Evolutionary conservation across 495 filamentous ascomycete species (phyloP).

Genomic region (Penicillium turbatum): DNA sequence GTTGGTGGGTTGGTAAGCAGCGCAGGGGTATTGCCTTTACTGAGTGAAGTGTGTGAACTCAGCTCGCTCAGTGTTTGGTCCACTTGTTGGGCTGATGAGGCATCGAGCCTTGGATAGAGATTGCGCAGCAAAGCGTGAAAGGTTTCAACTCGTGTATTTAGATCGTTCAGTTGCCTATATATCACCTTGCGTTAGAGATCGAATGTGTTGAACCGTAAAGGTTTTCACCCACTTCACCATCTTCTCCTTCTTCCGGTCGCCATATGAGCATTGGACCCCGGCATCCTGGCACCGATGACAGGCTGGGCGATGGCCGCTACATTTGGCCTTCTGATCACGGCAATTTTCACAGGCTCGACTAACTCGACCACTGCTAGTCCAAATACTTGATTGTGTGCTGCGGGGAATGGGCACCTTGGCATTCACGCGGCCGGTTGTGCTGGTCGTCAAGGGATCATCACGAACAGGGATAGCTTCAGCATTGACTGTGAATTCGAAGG

Average conservation of each 20-base stretch:
- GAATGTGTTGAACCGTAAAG: neutral
- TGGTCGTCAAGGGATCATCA: slow-evolving; percentile 9
- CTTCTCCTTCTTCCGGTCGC: slow-evolving; percentile 56
- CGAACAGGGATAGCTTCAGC: slow-evolving; percentile 16
- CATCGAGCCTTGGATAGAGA: slow-evolving; percentile 33
- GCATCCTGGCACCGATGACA: slow-evolving; percentile 57
- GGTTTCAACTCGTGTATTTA: slow-evolving; percentile 32
- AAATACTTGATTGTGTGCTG: slow-evolving; percentile 22
- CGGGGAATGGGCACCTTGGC: slow-evolving; percentile 41
- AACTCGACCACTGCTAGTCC: slow-evolving; percentile 38
- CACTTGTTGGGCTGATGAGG: slow-evolving; percentile 32
- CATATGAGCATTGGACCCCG: slow-evolving; percentile 48
- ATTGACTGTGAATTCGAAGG: slow-evolving; percentile 6
- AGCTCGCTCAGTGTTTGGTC: slow-evolving; percentile 28
- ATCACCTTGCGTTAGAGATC: slow-evolving; percentile 17
- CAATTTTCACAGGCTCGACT: slow-evolving; percentile 68
- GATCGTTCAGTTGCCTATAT: slow-evolving; percentile 43
- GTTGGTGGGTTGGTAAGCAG: neutral
- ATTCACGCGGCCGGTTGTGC: slow-evolving; percentile 21
- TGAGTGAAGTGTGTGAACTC: neutral
- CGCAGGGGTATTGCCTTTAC: neutral
- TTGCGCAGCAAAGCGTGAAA: slow-evolving; percentile 37
- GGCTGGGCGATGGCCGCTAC: slow-evolving; percentile 52
- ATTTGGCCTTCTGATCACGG: slow-evolving; percentile 64
- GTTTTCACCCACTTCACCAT: slow-evolving; percentile 45